A percentile compares a stretch with the other conserved stretches of the same genome.
phyloP scores from a whole-genome alignment of 2,329 filamentous ascomycete genomes.

The Aspergillus piperis region DNA sequence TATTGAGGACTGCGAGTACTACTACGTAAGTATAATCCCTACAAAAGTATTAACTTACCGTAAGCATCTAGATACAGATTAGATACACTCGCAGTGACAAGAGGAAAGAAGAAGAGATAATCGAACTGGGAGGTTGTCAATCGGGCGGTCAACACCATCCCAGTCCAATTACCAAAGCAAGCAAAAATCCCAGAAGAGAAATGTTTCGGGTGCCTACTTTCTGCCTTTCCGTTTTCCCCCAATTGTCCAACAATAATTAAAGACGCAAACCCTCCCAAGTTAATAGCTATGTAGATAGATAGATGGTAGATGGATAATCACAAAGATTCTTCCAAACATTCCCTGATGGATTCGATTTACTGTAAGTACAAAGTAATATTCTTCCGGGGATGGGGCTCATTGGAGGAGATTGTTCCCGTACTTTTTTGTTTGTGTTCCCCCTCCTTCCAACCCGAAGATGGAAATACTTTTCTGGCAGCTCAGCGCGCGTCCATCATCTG shows the following conservation, averaged over 20 bases:
- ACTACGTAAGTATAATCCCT: too few relatives aligned
- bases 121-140: background rate
- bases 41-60: too few relatives aligned
- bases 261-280: background rate
- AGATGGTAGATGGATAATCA: background rate
- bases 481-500: constrained; percentile 13
- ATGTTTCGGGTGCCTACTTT: background rate
- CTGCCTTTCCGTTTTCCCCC: background rate
- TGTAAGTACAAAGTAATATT: background rate
- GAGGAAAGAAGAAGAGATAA: background rate
- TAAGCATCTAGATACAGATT: too few relatives aligned
- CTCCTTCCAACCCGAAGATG: background rate
- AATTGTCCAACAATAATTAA: background rate
- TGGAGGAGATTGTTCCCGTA: constrained; percentile 3
- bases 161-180: too few relatives aligned
- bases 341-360: too few relatives aligned
- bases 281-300: background rate
- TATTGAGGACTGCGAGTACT: too few relatives aligned
- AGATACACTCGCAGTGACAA: background rate
- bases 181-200: background rate
- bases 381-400: background rate
- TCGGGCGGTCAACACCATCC: constrained; percentile 9
- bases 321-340: background rate
- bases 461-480: background rate
- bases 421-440: constrained; percentile 7